Evolutionary conservation across 352 stramenopile genomes (phyloP), one percentile per base, ranked within the genome.

Genomic region (Blastocystis hominis): DNA sequence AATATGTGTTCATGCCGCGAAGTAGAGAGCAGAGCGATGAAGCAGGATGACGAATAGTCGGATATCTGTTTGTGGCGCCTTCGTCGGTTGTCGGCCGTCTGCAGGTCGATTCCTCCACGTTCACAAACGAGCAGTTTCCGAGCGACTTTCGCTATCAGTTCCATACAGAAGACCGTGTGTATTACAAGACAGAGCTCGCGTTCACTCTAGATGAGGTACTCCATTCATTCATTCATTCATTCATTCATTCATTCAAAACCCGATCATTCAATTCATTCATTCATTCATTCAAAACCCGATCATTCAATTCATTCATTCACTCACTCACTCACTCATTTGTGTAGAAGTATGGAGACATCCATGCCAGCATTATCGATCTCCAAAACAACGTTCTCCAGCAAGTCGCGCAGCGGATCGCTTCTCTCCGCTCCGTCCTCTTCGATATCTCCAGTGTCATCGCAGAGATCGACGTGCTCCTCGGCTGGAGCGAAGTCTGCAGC

Each of bases 171-270:
- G 72, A 84, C 30, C 34, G 20, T 4, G 34, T 84, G 3, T 84
- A 84, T 46, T 84, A 84, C 10, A 84, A 84, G 10, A 84, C 72
- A 50, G 36, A 84, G 7, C 59, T 66, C 36, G 72, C 72, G n/a
- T 15, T n/a, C 20, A 68, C 15, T 69, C 40, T 84, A 2, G 47
- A 84, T 40, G 72, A 50, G 13, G 36, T 17, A 64, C 42, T 64
- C 4, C 36, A 46, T 6, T 44, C 6, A 13, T 4, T 15, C 50
- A 1, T n/a, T 68, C 59, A 68, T 38, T 5, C n/a, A 59, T 30
- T 30, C 24, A 30, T 30, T 30, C 24, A 30, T 30, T 30, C 24
- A 30, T 30, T 30, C 24, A 30, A 30, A 0, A n/a, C n/a, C n/a
- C n/a, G 47, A 84, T 40, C 47, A 50, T 17, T 24, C 24, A 64